Base-by-base conservation (phyloP, 129 eudicot species). In the Centaurea solstitialis region DNA sequence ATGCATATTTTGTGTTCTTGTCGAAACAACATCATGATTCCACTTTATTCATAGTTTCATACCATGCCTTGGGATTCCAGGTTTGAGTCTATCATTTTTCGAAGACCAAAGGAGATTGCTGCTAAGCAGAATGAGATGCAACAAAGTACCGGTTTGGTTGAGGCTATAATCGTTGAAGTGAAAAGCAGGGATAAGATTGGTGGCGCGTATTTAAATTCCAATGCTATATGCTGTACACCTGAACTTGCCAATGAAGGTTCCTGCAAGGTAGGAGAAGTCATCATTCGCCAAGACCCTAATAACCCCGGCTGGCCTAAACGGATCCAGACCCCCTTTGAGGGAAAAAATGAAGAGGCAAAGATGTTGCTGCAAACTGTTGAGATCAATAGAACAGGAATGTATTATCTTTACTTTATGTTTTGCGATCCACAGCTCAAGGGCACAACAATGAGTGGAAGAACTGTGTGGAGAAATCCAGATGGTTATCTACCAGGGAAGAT, bases 211-310 rank as follows among this genome's bases (percentile, higher is more conserved):
- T 26, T 87, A 64, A 91, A 91, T 57, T 87, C 96, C 0, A 75
- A 91, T 62, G 88, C 96, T 72, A 89, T 93, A 73, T 93, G 98
- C 22, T 93, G 98, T 82, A 86, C 90, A 41, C 93, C 93, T 38
- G 72, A 79, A 79, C 93, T 93, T 68, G 93, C 98, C 24, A 89
- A 86, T 33, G 98, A 90, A 26, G 96, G 91, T 39, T 86, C 88
- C 18, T 93, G 98, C 89, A 93, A 89, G 76, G 92, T 93, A n/a
- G 98, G 98, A 33, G 98, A 93, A 84, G 96, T 93, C 38, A 90
- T 93, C 38, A 89, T 91, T 65, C 92, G 89, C 15, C 89, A 88
- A 84, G 87, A 89, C 72, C 87, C 93, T 26, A 85, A 93, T 39
- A 89, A 85, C 80, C 98, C 93, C 13, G 91, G 79, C 12, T 93